Conservation (phyloP, 2,329 filamentous ascomycete species). For the Aspergillus cejpii region DNA sequence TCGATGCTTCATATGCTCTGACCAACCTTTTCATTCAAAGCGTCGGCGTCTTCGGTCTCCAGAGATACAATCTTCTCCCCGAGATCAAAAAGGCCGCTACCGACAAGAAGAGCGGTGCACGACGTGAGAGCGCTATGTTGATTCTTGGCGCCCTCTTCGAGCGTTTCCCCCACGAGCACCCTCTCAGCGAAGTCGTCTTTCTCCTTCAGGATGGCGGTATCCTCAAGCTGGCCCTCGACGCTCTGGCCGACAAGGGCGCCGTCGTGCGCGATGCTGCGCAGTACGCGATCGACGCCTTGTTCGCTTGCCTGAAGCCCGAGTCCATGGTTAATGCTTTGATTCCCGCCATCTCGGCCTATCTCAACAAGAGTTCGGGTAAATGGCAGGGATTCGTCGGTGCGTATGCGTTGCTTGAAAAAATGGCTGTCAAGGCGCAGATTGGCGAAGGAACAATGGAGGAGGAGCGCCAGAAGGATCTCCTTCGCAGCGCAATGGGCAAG, state of each 20-base stretch:
- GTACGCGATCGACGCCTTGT: slow-evolving; percentile 87
- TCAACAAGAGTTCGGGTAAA: slow-evolving; percentile 79
- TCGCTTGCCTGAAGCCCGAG: slow-evolving; percentile 71
- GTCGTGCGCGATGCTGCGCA: slow-evolving; percentile 87
- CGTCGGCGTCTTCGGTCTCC: slow-evolving; percentile 57
- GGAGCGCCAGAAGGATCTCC: slow-evolving; percentile 77
- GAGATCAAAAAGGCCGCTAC: slow-evolving; percentile 68
- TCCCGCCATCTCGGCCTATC: slow-evolving; percentile 66
- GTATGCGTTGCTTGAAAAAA: slow-evolving; percentile 75
- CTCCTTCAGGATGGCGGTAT: slow-evolving; percentile 73
- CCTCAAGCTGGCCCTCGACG: slow-evolving; percentile 68
- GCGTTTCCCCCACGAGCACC: slow-evolving; percentile 70
- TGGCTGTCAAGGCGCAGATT: slow-evolving; percentile 91
- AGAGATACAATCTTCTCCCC: slow-evolving; percentile 55
- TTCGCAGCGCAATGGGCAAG: slow-evolving; percentile 82
- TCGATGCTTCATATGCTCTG: slow-evolving; percentile 61
- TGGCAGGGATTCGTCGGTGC: slow-evolving; percentile 95
- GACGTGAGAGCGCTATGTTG: slow-evolving; percentile 88
- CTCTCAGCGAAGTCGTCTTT: slow-evolving; percentile 72
- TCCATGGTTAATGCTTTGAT: slow-evolving; percentile 75
- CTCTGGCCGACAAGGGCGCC: slow-evolving; percentile 79
- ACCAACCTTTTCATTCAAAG: slow-evolving; percentile 59
- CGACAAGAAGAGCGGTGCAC: slow-evolving; percentile 87
- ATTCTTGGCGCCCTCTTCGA: slow-evolving; percentile 90
- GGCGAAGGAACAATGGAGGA: slow-evolving; percentile 76